Base-by-base conservation (phyloP, 2,329 filamentous ascomycete species). In the Aureobasidium pullulans region DNA sequence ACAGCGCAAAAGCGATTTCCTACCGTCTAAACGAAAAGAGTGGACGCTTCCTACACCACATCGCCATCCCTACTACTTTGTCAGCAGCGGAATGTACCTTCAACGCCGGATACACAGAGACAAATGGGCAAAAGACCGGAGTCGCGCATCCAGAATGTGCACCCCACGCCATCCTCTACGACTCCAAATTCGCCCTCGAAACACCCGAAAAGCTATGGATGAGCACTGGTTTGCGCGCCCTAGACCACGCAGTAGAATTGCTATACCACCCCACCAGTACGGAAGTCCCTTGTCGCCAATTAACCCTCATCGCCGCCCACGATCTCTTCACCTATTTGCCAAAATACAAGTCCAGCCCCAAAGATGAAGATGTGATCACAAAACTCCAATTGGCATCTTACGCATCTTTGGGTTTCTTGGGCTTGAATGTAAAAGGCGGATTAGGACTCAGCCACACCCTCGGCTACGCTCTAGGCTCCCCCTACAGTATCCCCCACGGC, bases 401-500 rank as follows among this genome's bases (percentile, higher is more conserved):
- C 62, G 77, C 75, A 0, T 77, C 74, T 1, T 70, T 82, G 0
- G 79, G 75, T 0, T 81, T 81, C 66, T 62, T 81, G 1, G 79
- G 79, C 0, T 69, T 74, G 61, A 80, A 82, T 57, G 63, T 81
- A 31, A 77, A 78, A 46, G 78, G 77, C n/a, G 75, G 75, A 0
- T 66, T 82, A 0, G 81, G 81, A 0, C 68, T 83, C 63, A 70
- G 67, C 28, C 72, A 73, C 56, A 63, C 66, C 1, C 64, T 74
- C 2, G 73, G 73, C 0, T 81, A 83, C 64, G 80, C 81, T 0
- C 68, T 84, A 2, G 81, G 81, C 0, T 76, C 72, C 2, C 81
- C 81, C 0, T 84, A 83, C 62, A 67, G 71, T 0, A 83, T 84
- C 40, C 81, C 81, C 0, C 81, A 84, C 62, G 81, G 81, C 0